Percentiles rank a stretch among this genome's conserved stretches.
Conservation (phyloP, 352 stramenopile genomes). For the Blastocystis sp. region DNA sequence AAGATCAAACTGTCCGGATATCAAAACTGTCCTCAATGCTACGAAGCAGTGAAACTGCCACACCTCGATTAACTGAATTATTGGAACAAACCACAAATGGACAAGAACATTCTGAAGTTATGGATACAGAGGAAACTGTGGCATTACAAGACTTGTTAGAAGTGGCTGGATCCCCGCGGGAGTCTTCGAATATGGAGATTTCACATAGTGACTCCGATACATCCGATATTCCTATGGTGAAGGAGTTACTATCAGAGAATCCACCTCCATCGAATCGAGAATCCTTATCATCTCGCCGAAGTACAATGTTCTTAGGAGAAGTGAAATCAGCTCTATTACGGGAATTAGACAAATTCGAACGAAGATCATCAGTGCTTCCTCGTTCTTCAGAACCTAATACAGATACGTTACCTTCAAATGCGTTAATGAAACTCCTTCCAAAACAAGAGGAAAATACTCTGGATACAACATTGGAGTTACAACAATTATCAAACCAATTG, state of each 20-base stretch:
- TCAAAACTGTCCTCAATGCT: too few relatives aligned
- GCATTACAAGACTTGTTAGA: conserved; percentile 7
- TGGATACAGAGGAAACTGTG: conserved; percentile 33
- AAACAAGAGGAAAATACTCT: neutral
- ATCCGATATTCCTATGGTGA: neutral
- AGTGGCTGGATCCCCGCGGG: neutral
- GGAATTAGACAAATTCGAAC: conserved; percentile 11
- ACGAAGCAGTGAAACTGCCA: neutral
- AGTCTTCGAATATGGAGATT: conserved; percentile 43
- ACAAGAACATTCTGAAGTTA: neutral
- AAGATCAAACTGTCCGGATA: neutral
- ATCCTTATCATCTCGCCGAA: neutral
- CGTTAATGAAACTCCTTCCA: conserved; percentile 3
- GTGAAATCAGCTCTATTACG: conserved; percentile 15
- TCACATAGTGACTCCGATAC: neutral
- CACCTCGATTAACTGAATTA: neutral
- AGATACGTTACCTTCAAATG: neutral
- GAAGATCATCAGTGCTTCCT: neutral
- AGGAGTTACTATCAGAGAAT: neutral
- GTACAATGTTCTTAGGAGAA: conserved; percentile 1
- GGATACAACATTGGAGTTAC: conserved; percentile 28
- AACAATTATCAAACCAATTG: neutral
- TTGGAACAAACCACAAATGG: neutral
- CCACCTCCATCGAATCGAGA: neutral
- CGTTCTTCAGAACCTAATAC: neutral